Conservation (phyloP, 495 filamentous ascomycete species). For the Penicillium lagena region DNA sequence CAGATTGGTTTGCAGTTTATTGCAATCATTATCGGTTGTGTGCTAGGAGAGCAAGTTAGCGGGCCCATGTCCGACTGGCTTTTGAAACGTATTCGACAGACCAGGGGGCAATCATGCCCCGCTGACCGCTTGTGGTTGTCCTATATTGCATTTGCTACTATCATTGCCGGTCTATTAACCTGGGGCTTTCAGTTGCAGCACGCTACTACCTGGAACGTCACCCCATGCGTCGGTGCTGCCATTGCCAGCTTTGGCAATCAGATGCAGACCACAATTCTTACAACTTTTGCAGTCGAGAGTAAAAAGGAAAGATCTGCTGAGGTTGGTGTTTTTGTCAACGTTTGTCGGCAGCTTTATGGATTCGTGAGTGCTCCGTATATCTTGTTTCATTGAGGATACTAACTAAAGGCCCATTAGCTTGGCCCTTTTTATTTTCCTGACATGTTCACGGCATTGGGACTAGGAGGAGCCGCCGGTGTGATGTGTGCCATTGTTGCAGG, state of each 20-base stretch:
- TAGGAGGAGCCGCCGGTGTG: constrained; percentile 22
- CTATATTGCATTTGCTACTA: constrained; percentile 21
- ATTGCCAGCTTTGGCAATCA: constrained; percentile 31
- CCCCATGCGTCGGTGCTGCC: constrained; percentile 24
- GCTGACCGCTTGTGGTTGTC: constrained; percentile 29
- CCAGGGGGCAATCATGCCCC: constrained; percentile 9
- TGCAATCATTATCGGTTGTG: constrained; percentile 28
- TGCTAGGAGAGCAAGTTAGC: constrained; percentile 29
- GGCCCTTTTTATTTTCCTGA: constrained; percentile 28
- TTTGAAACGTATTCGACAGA: constrained; percentile 6
- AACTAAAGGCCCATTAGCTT: constrained; percentile 7
- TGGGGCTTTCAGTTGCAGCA: constrained; percentile 25
- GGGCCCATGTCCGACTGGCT: constrained; percentile 27
- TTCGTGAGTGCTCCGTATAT: constrained; percentile 15
- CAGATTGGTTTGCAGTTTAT: constrained; percentile 31
- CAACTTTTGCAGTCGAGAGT: constrained; percentile 25
- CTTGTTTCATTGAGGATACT: background rate
- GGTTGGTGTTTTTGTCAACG: constrained; percentile 27
- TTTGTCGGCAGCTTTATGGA: constrained; percentile 26
- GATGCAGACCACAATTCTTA: constrained; percentile 25
- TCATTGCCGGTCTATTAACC: constrained; percentile 19
- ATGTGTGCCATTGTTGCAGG: constrained; percentile 23
- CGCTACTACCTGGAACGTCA: constrained; percentile 23
- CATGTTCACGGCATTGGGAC: constrained; percentile 23
- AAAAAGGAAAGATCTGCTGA: constrained; percentile 16